Percentiles rank a stretch among this genome's conserved stretches.
Evolutionary conservation across 1,284 basidiomycete genomes (phyloP).

Genomic region (Thelephora terrestris): DNA sequence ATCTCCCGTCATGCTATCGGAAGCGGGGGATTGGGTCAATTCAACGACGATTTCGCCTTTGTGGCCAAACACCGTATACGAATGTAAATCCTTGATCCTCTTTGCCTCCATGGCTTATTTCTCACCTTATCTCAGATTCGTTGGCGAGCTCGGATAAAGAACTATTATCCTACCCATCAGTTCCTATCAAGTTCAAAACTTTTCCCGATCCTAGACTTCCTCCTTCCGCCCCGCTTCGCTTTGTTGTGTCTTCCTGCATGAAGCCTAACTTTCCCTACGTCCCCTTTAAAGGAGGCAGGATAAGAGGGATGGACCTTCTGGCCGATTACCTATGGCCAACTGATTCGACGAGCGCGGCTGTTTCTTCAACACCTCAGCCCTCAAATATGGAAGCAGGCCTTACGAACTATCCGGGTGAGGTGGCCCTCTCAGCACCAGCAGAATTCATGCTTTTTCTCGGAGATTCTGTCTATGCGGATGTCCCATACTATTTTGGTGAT

Average conservation of each 20-base stretch:
- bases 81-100: slow-evolving; percentile 35
- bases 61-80: slow-evolving; percentile 64
- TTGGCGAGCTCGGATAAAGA: slow-evolving; percentile 37
- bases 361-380: slow-evolving; percentile 2
- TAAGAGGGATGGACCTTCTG: slow-evolving; percentile 62
- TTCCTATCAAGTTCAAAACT: slow-evolving; percentile 52
- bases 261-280: slow-evolving; percentile 59
- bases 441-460: slow-evolving; percentile 60
- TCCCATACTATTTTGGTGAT: slow-evolving; percentile 54
- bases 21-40: slow-evolving; percentile 55
- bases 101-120: neutral
- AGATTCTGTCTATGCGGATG: slow-evolving; percentile 73
- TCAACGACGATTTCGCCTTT: slow-evolving; percentile 47
- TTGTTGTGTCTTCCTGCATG: slow-evolving; percentile 54
- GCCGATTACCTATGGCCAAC: slow-evolving; percentile 38
- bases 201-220: slow-evolving; percentile 56
- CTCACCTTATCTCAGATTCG: slow-evolving; percentile 30
- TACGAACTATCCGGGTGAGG: slow-evolving; percentile 2
- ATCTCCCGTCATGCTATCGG: slow-evolving; percentile 33
- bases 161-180: slow-evolving; percentile 36
- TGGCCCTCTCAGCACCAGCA: slow-evolving; percentile 16
- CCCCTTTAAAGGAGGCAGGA: slow-evolving; percentile 39
- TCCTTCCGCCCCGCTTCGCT: slow-evolving; percentile 48
- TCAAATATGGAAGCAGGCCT: no score
- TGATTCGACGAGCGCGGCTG: neutral